phyloP scores from a whole-genome alignment of 2,329 filamentous ascomycete genomes.

The Teratosphaeria pseudoeucalypti region DNA sequence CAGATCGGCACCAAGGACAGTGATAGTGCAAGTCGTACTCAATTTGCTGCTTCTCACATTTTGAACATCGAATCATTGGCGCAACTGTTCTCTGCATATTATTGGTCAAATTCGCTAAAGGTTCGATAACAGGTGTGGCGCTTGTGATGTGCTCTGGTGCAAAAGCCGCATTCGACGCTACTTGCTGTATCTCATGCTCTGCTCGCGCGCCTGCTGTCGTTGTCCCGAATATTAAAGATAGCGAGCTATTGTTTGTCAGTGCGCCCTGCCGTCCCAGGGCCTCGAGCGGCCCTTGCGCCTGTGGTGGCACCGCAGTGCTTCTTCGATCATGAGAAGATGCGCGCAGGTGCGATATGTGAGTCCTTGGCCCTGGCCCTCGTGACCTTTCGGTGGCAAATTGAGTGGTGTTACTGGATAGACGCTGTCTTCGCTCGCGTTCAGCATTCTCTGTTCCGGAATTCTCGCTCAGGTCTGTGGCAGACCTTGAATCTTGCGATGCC shows the following conservation, averaged over 20 bases:
- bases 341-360: constrained; percentile 10
- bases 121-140: constrained; percentile 8
- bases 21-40: constrained; percentile 82
- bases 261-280: constrained; percentile 4
- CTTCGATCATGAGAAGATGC: constrained; percentile 5
- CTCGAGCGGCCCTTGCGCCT: constrained; percentile 7
- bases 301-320: not conserved
- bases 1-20: constrained; percentile 59
- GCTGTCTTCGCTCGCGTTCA: constrained; percentile 21
- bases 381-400: constrained; percentile 34
- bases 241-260: constrained; percentile 10
- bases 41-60: constrained; percentile 61
- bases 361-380: constrained; percentile 14
- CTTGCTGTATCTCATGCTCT: constrained; percentile 1
- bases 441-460: constrained; percentile 22
- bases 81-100: constrained; percentile 35
- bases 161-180: constrained; percentile 1
- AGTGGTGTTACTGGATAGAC: constrained; percentile 30
- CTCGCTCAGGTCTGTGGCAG: constrained; percentile 52
- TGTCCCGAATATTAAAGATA: constrained; percentile 5
- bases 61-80: constrained; percentile 55
- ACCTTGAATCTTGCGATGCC: constrained; percentile 45
- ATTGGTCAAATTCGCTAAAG: constrained; percentile 31
- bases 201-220: not conserved
- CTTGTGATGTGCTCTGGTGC: constrained; percentile 1